Base-by-base conservation (phyloP, 192 early-diverging fungal species). In the Fimicolochytrium jonesii region DNA sequence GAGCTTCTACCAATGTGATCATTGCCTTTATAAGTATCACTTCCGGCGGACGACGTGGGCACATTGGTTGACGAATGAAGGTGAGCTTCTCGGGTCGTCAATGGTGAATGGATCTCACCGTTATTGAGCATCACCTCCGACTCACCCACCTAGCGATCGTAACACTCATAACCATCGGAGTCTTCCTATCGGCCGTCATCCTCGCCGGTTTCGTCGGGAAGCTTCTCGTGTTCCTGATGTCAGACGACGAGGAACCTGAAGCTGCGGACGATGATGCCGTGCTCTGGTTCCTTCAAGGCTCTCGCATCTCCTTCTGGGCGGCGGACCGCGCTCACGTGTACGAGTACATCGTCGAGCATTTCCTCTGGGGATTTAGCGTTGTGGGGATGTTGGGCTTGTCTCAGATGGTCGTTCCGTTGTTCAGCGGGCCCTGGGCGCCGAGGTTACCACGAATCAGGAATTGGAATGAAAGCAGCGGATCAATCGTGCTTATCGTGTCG, bases 1-100 rank as follows among this genome's bases (percentile, higher is more conserved):
- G 45, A 82, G 79, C 45, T 83, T 76, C 49, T 84, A 73, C 64
- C 68, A 84, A 53, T 84, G 82, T 45, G 82, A 84, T 48, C 77
- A 79, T 25, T 84, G 82, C 62, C 75, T 73, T 53, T 84, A 84
- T 29, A 47, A 68, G 17, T 84, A 81, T 41, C 61, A 67, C 2
- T 84, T 84, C 59, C 67, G 71, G 39, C 67, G 82, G 30, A 84
- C 82, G 7, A 75, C 70, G 42, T 74, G 76, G 55, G 82, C 82
- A 1, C 62, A 70, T 28, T 64, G 67, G 45, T 29, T 79, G 49
- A 51, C 80, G 62, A 63, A 50, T 67, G 70, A 79, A 77, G 39
- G 78, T 84, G 52, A n/a, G n/a, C n/a, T n/a, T n/a, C n/a, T n/a
- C n/a, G n/a, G n/a, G n/a, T n/a, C n/a, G n/a, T n/a, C n/a, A n/a